Base-by-base conservation (phyloP, 148 eudicot genomes). In the Bassia scoparia region DNA sequence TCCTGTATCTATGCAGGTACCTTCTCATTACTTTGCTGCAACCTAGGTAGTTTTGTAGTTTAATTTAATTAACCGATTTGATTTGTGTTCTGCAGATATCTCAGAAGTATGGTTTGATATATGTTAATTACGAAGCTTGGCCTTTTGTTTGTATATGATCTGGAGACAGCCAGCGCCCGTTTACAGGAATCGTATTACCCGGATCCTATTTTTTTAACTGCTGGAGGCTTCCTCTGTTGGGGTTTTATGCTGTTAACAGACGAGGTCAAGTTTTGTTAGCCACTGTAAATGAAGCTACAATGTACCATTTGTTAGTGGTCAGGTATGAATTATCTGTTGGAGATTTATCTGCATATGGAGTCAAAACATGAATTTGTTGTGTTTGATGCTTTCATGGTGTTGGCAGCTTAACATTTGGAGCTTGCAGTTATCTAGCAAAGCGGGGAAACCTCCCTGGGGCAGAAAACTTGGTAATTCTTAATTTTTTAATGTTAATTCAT, bases 381-480 rank as follows among this genome's bases (percentile, higher is more conserved):
- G 17, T 34, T n/a, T 48, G 55, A 61, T 33, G 4, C 13, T 46
- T 68, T 21, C 3, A 78, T 68, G 65, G 49, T 49, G 61, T 20
- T 64, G 76, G 73, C 89, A 93, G 98, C 79, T 93, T 72, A 93
- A 93, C 78, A 93, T 82, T 78, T 93, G 78, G 98, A 93, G 84
- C 95, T 93, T 73, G 98, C 98, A 61, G 97, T 93, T 53, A 88
- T 85, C 95, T 93, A 71, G 98, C 98, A 27, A 93, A 89, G 77
- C 83, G 98, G 75, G 98, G 98, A 79, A 93, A 93, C 69, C 89
- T 93, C 71, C 98, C 98, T 78, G 98, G 98, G 63, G 98, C 98
- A 10, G 98, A 93, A 77, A 93, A 93, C 78, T 77, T 93, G 98
- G 97, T 89, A 55, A 67, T 66, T 60, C 1, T 17, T 27, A 37